These are phyloP conservation scores for Plenodomus biglobosus DNA, from an alignment of 2,329 filamentous ascomycete genomes.

Conservation along the genomic window DNA sequence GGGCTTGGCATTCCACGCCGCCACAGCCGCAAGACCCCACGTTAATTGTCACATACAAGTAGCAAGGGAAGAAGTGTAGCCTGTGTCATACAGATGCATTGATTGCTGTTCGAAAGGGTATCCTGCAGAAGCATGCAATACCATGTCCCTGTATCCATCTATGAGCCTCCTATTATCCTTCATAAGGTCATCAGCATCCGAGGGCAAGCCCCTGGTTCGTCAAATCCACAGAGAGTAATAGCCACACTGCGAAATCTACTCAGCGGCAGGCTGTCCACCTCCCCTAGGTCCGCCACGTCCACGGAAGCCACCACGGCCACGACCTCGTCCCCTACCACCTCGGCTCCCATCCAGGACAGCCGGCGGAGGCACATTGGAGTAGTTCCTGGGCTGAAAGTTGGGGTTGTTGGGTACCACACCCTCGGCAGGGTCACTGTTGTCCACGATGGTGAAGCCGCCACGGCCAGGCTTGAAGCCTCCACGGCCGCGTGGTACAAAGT, in stretches of 20 bases:
- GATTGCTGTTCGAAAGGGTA: too few relatives aligned
- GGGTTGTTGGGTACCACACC: constrained; percentile 60
- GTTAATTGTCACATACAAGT: too few relatives aligned
- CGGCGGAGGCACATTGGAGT: constrained; percentile 43
- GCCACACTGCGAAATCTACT: constrained; percentile 10
- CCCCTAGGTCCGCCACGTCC: constrained; percentile 36
- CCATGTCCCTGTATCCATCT: too few relatives aligned
- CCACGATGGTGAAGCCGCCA: constrained; percentile 50
- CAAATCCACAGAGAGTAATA: not conserved
- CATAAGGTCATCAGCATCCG: too few relatives aligned
- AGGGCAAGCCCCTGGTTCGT: not conserved
- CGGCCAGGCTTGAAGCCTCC: constrained; percentile 43
- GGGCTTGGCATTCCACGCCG: constrained; percentile 1
- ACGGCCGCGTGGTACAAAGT: constrained; percentile 46
- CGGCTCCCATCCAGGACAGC: constrained; percentile 34
- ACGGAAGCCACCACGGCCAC: constrained; percentile 35
- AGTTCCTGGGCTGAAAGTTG: constrained; percentile 56
- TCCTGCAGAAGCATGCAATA: too few relatives aligned
- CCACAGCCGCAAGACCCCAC: too few relatives aligned
- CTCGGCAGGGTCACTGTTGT: constrained; percentile 55
- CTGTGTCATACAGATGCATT: too few relatives aligned
- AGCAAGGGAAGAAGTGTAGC: too few relatives aligned
- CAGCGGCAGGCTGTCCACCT: constrained; percentile 21
- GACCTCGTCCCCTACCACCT: constrained; percentile 36
- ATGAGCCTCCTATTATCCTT: too few relatives aligned